Base-by-base conservation (phyloP, 305 asterid genomes). In the Solanum aculeatissimum region DNA sequence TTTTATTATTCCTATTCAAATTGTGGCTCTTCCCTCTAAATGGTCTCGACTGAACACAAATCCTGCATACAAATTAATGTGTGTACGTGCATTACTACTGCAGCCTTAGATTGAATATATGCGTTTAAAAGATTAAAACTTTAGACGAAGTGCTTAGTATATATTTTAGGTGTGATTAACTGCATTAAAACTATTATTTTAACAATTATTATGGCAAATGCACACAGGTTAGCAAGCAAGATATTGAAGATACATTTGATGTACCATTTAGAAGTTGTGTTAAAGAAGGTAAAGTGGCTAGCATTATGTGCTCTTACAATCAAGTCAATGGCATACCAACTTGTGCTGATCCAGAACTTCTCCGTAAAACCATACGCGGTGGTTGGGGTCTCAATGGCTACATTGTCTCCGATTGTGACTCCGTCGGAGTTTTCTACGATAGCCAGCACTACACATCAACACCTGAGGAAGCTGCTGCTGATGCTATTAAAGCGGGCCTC, bases 271-370 rank as follows among this genome's bases (percentile, higher is more conserved):
- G 93, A 89, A 91, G 94, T 29, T 95, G 98, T 88, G 96, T 95
- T 4, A 88, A 84, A 92, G 93, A 94, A 78, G 98, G 98, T 58
- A 90, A 95, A 43, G 98, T 93, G 15, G 98, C 98, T 23, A 95
- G 98, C 87, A 97, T 95, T 51, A 95, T 94, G 98, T 95, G 98
- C 60, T 95, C 98, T 40, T 95, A 94, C 92, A 95, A 95, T 87
- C 97, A 95, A 89, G 98, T 95, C 49, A 95, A 95, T 45, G 98
- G 98, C 82, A 12, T 93, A 16, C 98, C 98, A 1, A 90, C 97
- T 32, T 95, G 98, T 78, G 98, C 98, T 6, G 98, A 95, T 77
- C 98, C 97, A 19, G 78, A 86, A 71, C 94, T 95, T 58, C 96
- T 95, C 57, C 91, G 90, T 13, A 90, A 91, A 69, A 94, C 95